A percentile compares a stretch with the other conserved stretches of the same genome.
phyloP scores from a whole-genome alignment of 352 stramenopile genomes.

The Globisporangium solare region DNA sequence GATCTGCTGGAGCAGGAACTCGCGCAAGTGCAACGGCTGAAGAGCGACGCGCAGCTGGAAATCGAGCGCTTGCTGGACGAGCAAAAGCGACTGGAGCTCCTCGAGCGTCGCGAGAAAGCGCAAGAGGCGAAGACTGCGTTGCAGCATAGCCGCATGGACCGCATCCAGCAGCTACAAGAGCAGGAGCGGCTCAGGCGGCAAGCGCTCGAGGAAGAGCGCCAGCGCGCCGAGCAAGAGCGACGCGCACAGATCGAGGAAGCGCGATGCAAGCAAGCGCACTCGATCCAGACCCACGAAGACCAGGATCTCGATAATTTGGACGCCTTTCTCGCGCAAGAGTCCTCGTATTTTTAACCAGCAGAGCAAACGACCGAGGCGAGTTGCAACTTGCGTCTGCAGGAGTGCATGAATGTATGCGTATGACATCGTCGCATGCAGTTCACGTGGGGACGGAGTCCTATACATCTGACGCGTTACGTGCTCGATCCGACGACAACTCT shows the following conservation, averaged over 20 bases:
- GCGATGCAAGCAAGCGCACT: slow-evolving; percentile 28
- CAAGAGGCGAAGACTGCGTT: slow-evolving; percentile 19
- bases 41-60: slow-evolving; percentile 30
- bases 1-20: slow-evolving; percentile 43
- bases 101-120: slow-evolving; percentile 26
- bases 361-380: no score
- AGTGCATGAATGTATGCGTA: no score
- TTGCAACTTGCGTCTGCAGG: no score
- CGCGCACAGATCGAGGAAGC: slow-evolving; percentile 27
- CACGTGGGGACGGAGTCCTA: no score
- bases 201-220: slow-evolving; percentile 6
- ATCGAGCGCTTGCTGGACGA: slow-evolving; percentile 32
- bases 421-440: no score
- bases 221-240: slow-evolving; percentile 21
- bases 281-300: slow-evolving; percentile 35
- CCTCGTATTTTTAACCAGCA: slow-evolving; percentile 32
- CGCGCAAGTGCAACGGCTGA: slow-evolving; percentile 39
- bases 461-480: no score
- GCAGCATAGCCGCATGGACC: slow-evolving; percentile 31
- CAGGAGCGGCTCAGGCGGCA: slow-evolving; percentile 35
- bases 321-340: slow-evolving; percentile 52
- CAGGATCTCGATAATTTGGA: slow-evolving; percentile 53
- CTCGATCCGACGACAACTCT: no score
- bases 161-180: slow-evolving; percentile 62
- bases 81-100: slow-evolving; percentile 40